Percentiles rank a stretch among this genome's conserved stretches.
These are phyloP conservation scores for Rhizomucor pusillus DNA, from an alignment of 371 early-diverging fungal species.

Conservation along the genomic window DNA sequence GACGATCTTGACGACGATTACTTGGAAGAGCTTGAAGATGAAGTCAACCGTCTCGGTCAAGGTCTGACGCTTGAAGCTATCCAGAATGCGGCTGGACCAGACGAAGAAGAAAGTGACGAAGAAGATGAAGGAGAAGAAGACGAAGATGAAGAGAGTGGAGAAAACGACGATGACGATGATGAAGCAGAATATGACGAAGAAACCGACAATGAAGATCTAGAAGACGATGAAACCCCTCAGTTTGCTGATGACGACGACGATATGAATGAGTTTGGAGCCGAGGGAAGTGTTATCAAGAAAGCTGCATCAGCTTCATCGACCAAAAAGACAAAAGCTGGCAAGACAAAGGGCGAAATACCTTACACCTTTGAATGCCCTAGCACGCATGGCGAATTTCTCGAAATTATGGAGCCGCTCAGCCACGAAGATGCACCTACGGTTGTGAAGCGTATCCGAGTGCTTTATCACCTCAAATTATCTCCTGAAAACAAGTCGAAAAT, in stretches of 20 bases:
- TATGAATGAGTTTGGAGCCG: slow-evolving; percentile 42
- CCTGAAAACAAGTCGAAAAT: slow-evolving; percentile 77
- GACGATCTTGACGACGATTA: slow-evolving; percentile 87
- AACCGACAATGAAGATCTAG: slow-evolving; percentile 45
- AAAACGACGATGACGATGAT: slow-evolving; percentile 46
- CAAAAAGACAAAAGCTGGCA: slow-evolving; percentile 13
- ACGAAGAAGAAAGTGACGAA: slow-evolving; percentile 30
- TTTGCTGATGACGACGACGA: slow-evolving; percentile 52
- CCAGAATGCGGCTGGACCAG: slow-evolving; percentile 30
- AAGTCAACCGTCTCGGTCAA: slow-evolving; percentile 34
- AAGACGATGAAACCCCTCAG: slow-evolving; percentile 30
- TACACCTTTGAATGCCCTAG: slow-evolving; percentile 83
- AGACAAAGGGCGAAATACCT: slow-evolving; percentile 57
- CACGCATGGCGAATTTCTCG: slow-evolving; percentile 62
- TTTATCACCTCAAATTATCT: slow-evolving; percentile 78
- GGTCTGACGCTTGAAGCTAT: slow-evolving; percentile 54
- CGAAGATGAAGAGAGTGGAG: slow-evolving; percentile 33
- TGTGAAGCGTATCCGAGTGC: slow-evolving; percentile 75
- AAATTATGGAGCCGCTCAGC: slow-evolving; percentile 42
- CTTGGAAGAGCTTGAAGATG: slow-evolving; percentile 44
- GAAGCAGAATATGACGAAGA: slow-evolving; percentile 42
- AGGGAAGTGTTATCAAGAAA: slow-evolving; percentile 36
- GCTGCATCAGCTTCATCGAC: slow-evolving; percentile 14
- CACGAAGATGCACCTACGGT: slow-evolving; percentile 67
- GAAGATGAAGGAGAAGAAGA: no score